Evolutionary conservation across 495 filamentous ascomycete species (phyloP).

Genomic region (Pseudoneurospora amorphoporcata): DNA sequence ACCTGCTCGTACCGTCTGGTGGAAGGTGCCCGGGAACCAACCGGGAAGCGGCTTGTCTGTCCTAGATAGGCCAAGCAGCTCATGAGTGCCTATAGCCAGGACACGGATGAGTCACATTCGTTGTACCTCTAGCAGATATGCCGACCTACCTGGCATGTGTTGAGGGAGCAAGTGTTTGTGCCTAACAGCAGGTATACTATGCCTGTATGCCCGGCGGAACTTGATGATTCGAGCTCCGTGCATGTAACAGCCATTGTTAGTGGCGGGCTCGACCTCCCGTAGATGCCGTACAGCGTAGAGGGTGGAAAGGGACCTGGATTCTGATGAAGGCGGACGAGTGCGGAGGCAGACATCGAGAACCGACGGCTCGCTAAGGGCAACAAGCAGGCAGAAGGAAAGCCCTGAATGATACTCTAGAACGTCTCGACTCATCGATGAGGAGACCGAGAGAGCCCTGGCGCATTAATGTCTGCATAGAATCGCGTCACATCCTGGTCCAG

Average conservation of each 20-base stretch:
- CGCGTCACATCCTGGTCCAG: slow-evolving; percentile 11
- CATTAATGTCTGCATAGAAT: not conserved
- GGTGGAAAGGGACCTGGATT: not conserved
- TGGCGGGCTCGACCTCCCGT: not conserved
- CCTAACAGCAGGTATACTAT: not conserved
- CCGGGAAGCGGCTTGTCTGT: not conserved
- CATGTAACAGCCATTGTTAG: not conserved
- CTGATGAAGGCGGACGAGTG: not conserved
- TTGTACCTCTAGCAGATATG: not conserved
- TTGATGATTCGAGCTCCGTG: not conserved
- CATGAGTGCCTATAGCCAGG: not conserved
- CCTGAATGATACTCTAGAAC: not conserved
- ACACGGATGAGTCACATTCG: not conserved
- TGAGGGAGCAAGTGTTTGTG: not conserved
- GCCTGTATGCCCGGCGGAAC: not conserved
- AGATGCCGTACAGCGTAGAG: not conserved
- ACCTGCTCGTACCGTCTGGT: slow-evolving; percentile 15
- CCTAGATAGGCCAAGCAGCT: not conserved
- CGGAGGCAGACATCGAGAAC: not conserved
- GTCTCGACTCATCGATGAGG: not conserved
- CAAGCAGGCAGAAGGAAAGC: not conserved
- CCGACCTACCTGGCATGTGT: not conserved
- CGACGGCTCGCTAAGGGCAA: not conserved
- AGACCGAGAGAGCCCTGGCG: not conserved
- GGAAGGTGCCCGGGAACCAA: not conserved